Conservation (phyloP, 192 early-diverging fungal genomes). For the Spinellus fusiger region DNA sequence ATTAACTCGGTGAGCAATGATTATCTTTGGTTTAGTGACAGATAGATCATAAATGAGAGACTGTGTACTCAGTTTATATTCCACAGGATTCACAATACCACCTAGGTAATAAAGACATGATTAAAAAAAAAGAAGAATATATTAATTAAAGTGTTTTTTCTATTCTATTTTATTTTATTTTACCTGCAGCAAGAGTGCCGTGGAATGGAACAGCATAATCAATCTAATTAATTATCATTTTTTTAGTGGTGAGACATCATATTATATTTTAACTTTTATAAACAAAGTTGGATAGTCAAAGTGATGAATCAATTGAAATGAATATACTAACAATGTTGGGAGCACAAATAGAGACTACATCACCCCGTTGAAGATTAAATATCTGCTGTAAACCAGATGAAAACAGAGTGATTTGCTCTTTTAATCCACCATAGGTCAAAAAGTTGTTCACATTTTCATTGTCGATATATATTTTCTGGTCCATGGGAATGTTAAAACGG, state of each 20-base stretch:
- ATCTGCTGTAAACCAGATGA: slow-evolving; percentile 43
- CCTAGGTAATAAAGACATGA: slow-evolving; percentile 17
- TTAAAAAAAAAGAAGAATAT: background rate
- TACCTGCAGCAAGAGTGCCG: slow-evolving; percentile 55
- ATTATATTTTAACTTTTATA: no score
- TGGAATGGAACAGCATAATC: slow-evolving; percentile 57
- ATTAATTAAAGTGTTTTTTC: background rate
- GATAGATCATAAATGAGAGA: slow-evolving; percentile 71
- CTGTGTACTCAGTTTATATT: slow-evolving; percentile 65
- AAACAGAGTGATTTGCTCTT: slow-evolving; percentile 16
- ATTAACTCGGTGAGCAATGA: slow-evolving; percentile 47
- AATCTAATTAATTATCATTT: slow-evolving; percentile 15
- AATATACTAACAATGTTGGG: slow-evolving; percentile 56
- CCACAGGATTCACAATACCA: slow-evolving; percentile 63
- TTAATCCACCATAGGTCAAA: background rate
- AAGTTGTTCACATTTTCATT: background rate
- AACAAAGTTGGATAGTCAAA: no score
- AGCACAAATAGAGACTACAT: slow-evolving; percentile 60
- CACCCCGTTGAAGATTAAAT: slow-evolving; percentile 57
- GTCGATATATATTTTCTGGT: background rate
- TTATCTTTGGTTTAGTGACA: slow-evolving; percentile 53
- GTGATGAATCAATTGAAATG: no score
- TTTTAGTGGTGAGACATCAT: no score
- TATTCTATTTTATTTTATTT: background rate
- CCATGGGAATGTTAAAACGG: background rate